A percentile compares a stretch with the other conserved stretches of the same genome.
Evolutionary conservation across 345 rosid genomes (phyloP).

Genomic region (Tarenaya hassleriana): DNA sequence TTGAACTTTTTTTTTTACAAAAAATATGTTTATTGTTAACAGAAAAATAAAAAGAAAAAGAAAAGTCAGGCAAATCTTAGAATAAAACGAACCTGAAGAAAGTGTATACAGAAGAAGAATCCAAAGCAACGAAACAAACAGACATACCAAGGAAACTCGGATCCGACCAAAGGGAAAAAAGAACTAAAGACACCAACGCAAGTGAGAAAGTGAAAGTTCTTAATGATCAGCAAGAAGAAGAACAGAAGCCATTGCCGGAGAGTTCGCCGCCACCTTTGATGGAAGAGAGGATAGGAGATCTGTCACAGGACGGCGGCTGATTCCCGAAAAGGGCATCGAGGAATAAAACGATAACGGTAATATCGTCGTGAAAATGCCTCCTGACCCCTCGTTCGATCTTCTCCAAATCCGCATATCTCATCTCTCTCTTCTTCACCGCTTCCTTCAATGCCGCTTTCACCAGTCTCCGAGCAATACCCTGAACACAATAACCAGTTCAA

Average conservation of each 20-base stretch:
- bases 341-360: slow-evolving; percentile 75
- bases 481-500: slow-evolving; percentile 16
- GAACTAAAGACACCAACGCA: too few relatives aligned
- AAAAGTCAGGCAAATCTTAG: too few relatives aligned
- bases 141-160: too few relatives aligned
- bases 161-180: too few relatives aligned
- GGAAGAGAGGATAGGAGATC: slow-evolving; percentile 45
- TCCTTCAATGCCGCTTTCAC: slow-evolving; percentile 69
- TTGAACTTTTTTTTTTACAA: too few relatives aligned
- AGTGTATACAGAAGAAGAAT: too few relatives aligned
- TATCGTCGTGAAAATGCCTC: slow-evolving; percentile 98
- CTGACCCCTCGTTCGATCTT: slow-evolving; percentile 90
- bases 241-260: slow-evolving; percentile 23
- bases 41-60: too few relatives aligned
- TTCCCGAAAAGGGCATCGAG: slow-evolving; percentile 38
- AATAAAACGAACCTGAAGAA: too few relatives aligned
- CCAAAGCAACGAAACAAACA: too few relatives aligned
- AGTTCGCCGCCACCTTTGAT: slow-evolving; percentile 50
- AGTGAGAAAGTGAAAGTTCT: too few relatives aligned
- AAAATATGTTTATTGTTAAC: too few relatives aligned
- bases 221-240: too few relatives aligned
- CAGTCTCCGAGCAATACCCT: slow-evolving; percentile 80
- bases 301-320: slow-evolving; percentile 28
- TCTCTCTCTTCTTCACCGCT: slow-evolving; percentile 94
- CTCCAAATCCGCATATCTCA: slow-evolving; percentile 90